Evolutionary conservation across 129 eudicot genomes (phyloP).

Genomic region (Erigeron canadensis): DNA sequence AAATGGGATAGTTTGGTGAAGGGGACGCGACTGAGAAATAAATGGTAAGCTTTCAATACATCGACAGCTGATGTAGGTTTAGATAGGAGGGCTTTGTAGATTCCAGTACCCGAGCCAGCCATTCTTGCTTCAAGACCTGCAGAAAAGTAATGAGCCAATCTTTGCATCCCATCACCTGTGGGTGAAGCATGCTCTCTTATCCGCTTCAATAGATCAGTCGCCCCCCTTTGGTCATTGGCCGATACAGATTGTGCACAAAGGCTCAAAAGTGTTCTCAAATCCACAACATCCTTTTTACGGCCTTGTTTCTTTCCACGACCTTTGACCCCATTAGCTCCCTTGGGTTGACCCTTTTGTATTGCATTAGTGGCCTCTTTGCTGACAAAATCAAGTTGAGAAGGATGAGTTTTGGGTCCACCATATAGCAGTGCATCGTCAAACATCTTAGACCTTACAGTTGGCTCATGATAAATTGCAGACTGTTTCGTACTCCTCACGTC

Average conservation of each 20-base stretch:
- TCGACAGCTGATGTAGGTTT: slow-evolving; percentile 62
- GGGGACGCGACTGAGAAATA: slow-evolving; percentile 56
- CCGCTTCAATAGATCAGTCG: slow-evolving; percentile 50
- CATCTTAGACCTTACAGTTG: slow-evolving; percentile 56
- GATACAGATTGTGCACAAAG: slow-evolving; percentile 84
- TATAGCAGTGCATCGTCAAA: slow-evolving; percentile 63
- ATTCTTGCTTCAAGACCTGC: slow-evolving; percentile 78
- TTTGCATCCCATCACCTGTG: slow-evolving; percentile 79
- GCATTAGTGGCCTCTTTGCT: slow-evolving; percentile 29
- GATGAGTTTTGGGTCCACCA: slow-evolving; percentile 39
- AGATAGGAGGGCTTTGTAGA: slow-evolving; percentile 47
- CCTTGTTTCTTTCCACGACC: slow-evolving; percentile 53
- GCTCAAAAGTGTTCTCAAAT: slow-evolving; percentile 62
- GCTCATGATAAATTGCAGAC: slow-evolving; percentile 50
- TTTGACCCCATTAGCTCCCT: slow-evolving; percentile 40
- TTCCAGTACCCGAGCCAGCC: slow-evolving; percentile 75
- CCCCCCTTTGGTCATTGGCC: slow-evolving; percentile 54
- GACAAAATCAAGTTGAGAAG: slow-evolving; percentile 41
- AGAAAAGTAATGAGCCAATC: slow-evolving; percentile 78
- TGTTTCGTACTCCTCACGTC: slow-evolving; percentile 56
- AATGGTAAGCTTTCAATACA: slow-evolving; percentile 66
- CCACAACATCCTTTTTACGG: slow-evolving; percentile 53
- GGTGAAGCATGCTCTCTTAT: slow-evolving; percentile 74
- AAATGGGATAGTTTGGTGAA: slow-evolving; percentile 55
- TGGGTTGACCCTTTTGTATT: slow-evolving; percentile 28